Conservation (phyloP, 192 early-diverging fungal genomes). For the Coemansia sp. region DNA sequence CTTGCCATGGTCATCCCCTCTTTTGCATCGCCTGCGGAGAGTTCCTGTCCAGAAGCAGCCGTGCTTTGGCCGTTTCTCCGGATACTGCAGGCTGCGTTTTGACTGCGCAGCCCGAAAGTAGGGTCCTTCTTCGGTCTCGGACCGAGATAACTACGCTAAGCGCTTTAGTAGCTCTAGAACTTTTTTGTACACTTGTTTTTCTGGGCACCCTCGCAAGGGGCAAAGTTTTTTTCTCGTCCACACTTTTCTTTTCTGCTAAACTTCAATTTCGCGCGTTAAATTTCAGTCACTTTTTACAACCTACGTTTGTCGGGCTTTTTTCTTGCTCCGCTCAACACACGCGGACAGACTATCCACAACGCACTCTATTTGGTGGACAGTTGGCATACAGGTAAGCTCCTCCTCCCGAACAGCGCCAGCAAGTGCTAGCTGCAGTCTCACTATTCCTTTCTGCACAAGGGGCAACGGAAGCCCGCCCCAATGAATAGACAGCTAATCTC, state of each 20-base stretch:
- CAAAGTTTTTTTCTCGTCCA: slow-evolving; percentile 6
- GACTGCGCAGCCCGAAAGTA: slow-evolving; percentile 14
- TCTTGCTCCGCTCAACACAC: neutral
- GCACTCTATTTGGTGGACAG: neutral
- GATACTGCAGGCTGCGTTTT: slow-evolving; percentile 12
- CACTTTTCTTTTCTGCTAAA: slow-evolving; percentile 9
- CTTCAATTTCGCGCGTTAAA: slow-evolving; percentile 6
- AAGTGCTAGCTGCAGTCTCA: neutral
- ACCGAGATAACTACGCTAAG: slow-evolving; percentile 3
- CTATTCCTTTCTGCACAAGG: neutral
- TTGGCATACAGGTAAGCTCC: neutral
- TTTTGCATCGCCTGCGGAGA: slow-evolving; percentile 5
- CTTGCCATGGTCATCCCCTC: slow-evolving; percentile 5
- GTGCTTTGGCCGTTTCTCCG: slow-evolving; percentile 8
- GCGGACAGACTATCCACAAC: slow-evolving; percentile 2
- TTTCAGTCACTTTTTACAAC: slow-evolving; percentile 9
- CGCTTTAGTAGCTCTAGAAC: neutral
- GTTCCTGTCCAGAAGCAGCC: slow-evolving; percentile 9
- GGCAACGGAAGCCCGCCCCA: neutral
- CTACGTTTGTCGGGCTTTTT: neutral
- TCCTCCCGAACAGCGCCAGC: neutral
- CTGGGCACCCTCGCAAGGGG: neutral
- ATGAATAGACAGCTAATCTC: neutral
- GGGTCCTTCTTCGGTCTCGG: slow-evolving; percentile 7
- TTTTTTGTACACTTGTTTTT: slow-evolving; percentile 14